These are phyloP conservation scores for Penicillium hesseltinei DNA, from an alignment of 2,329 filamentous ascomycete species.

Conservation along the genomic window DNA sequence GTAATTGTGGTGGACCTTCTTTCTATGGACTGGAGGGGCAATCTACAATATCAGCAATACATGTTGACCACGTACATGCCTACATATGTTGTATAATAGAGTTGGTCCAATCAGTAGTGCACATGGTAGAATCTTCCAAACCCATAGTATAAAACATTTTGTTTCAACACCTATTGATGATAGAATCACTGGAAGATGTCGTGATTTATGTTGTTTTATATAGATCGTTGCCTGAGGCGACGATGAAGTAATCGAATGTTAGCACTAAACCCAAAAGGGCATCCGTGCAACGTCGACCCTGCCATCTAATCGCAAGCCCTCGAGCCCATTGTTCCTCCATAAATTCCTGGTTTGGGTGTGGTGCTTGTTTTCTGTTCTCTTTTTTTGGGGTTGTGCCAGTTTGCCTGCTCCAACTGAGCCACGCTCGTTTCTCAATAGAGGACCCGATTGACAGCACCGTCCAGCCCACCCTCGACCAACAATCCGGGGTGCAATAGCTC, in stretches of 20 bases:
- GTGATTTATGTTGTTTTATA: not conserved
- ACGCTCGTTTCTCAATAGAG: constrained; percentile 9
- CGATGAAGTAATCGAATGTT: constrained; percentile 12
- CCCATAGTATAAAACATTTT: too few species aligned
- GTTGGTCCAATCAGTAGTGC: too few species aligned
- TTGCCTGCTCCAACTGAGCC: constrained; percentile 4
- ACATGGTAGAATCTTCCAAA: not conserved
- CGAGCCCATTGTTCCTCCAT: constrained; percentile 7
- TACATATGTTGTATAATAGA: not conserved
- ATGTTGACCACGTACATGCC: not conserved
- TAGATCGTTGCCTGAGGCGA: constrained; percentile 5
- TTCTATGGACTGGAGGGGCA: not conserved
- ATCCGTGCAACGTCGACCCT: constrained; percentile 18
- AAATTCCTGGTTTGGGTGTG: constrained; percentile 8
- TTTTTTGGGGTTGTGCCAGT: constrained; percentile 6
- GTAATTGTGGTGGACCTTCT: not conserved
- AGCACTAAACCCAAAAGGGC: constrained; percentile 19
- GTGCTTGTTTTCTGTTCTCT: constrained; percentile 9
- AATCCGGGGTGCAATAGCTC: constrained; percentile 1
- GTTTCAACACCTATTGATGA: not conserved
- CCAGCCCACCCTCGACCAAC: constrained; percentile 7
- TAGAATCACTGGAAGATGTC: not conserved
- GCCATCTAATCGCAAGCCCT: constrained; percentile 11
- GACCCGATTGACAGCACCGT: constrained; percentile 1
- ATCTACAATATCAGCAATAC: not conserved